Evolutionary conservation across 768 basidiomycete genomes (phyloP).

Genomic region (Porpolomopsis calyptriformis): DNA sequence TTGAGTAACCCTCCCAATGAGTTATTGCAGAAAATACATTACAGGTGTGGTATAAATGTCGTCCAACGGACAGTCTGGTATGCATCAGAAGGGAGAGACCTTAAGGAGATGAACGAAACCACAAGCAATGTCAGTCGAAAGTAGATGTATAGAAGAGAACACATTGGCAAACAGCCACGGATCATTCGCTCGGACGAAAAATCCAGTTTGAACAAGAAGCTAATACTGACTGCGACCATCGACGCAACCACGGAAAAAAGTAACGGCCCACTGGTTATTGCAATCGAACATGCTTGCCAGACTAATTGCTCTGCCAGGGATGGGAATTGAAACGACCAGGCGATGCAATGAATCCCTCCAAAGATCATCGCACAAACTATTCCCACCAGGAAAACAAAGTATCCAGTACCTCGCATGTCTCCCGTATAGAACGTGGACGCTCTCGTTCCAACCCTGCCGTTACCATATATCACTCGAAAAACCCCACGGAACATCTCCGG

Average conservation of each 20-base stretch:
- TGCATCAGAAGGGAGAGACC: slow-evolving; percentile 7
- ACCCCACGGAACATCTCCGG: background rate
- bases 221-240: background rate
- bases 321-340: slow-evolving; percentile 20
- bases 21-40: no score
- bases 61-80: slow-evolving; percentile 13
- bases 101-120: slow-evolving; percentile 7
- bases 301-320: slow-evolving; percentile 12
- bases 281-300: slow-evolving; percentile 17
- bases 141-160: slow-evolving; percentile 7
- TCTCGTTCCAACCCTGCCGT: background rate
- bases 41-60: slow-evolving; percentile 9
- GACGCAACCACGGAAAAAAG: background rate
- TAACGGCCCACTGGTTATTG: slow-evolving; percentile 9
- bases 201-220: background rate
- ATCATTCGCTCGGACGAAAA: no score
- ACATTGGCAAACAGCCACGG: background rate
- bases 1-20: no score
- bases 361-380: slow-evolving; percentile 13
- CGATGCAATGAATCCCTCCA: slow-evolving; percentile 18
- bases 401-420: background rate
- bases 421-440: background rate
- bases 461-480: background rate
- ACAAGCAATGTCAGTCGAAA: slow-evolving; percentile 10
- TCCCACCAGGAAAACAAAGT: background rate